Evolutionary conservation across 2,329 filamentous ascomycete species (phyloP), one percentile per base, ranked within the genome.

Genomic region (Grosmannia clavigera): DNA sequence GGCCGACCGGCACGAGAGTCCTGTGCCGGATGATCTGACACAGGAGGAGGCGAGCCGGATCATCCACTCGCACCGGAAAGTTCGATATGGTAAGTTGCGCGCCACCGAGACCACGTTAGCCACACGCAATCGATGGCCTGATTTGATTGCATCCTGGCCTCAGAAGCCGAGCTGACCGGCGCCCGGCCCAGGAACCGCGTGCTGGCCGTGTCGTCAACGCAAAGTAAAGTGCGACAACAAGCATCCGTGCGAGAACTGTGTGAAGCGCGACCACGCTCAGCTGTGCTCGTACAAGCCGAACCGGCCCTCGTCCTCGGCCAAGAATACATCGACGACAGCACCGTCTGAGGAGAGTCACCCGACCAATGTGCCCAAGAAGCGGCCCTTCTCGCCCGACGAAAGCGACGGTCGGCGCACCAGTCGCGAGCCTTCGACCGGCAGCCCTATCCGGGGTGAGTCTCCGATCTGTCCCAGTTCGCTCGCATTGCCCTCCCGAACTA

Each of bases 161-260:
- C 5, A n/a, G n/a, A 46, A 14, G 40, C 40, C 2, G 40, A 43
- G 40, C 40, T 43, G 46, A 50, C 46, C 22, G 46, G 11, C 43
- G 60, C 9, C 6, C 33, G 33, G 4, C 9, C 19, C 66, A 84
- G 81, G 81, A 61, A 84, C 81, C 51, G 81, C 81, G 5, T 86
- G 83, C 67, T 86, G 83, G 82, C 83, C 83, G 14, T 86, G 83
- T 68, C 77, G 83, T 54, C 83, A 86, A 70, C 78, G 83, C 64
- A 86, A 86, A 71, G 83, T 86, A 50, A 86, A 86, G 72, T 86
- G 83, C 69, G 83, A 86, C 72, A 86, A 85, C 70, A 82, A 85
- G 69, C 79, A 84, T 67, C 83, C 83, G 0, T 86, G 83, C 70
- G 82, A 86, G 67, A 86, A 86, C 68, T 86, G 83, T 67, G 78